A percentile compares a stretch with the other conserved stretches of the same genome.
phyloP scores from a whole-genome alignment of 2,329 filamentous ascomycete genomes.

The Neopestalotiopsis sp. region DNA sequence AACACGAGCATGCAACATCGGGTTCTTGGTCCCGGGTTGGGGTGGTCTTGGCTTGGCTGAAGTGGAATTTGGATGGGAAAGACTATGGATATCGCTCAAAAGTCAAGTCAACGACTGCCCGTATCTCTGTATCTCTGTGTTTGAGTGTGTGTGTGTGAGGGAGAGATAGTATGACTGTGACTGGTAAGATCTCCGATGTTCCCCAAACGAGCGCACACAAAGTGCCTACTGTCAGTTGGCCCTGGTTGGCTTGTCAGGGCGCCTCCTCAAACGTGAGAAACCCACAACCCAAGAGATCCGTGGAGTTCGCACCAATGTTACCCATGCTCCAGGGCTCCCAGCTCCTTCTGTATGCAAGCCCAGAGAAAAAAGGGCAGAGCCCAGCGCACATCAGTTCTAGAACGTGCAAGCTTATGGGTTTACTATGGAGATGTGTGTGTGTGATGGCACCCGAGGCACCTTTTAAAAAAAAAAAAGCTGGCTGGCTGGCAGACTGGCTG shows the following conservation, averaged over 20 bases:
- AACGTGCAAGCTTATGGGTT: neutral
- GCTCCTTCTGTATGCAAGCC: neutral
- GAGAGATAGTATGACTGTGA: neutral
- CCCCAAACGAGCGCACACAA: neutral
- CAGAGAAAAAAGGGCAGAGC: neutral
- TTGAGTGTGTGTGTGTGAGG: neutral
- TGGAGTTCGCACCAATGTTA: neutral
- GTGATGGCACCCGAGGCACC: neutral
- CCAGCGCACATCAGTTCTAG: conserved; percentile 1
- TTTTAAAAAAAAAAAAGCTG: neutral
- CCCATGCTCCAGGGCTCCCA: neutral
- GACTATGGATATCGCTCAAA: too few relatives aligned
- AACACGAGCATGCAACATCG: too few relatives aligned
- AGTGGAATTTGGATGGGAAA: too few relatives aligned
- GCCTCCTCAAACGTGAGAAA: neutral
- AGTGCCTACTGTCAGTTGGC: neutral
- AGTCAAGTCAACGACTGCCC: too few relatives aligned
- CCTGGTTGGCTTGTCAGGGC: neutral
- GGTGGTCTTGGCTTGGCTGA: too few relatives aligned
- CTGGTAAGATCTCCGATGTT: neutral
- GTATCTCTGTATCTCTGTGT: too few relatives aligned
- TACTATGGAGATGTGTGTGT: neutral
- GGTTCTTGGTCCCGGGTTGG: too few relatives aligned
- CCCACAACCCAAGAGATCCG: neutral
- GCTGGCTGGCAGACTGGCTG: neutral